phyloP scores from a whole-genome alignment of 192 early-diverging fungal genomes.

The Obelidium mucronatum region DNA sequence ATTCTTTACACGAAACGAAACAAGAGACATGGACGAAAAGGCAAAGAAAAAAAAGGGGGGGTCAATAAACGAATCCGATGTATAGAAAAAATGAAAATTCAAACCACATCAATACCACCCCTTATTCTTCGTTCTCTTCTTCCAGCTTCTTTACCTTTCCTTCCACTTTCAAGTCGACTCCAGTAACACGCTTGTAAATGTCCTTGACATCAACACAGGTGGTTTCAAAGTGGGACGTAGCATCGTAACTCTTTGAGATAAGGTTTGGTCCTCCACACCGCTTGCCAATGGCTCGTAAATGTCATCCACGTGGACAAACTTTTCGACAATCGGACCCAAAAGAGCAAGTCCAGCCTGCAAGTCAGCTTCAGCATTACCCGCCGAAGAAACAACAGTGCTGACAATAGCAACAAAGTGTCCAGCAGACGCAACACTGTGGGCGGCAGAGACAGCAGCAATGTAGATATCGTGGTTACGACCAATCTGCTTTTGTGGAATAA shows the following conservation, averaged over 20 bases:
- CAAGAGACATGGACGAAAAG: not conserved
- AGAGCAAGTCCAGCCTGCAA: slow-evolving; percentile 84
- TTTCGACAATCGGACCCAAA: slow-evolving; percentile 88
- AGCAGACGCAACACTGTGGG: slow-evolving; percentile 91
- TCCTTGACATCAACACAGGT: slow-evolving; percentile 95
- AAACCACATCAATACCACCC: not conserved
- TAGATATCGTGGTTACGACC: slow-evolving; percentile 93
- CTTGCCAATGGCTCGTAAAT: slow-evolving; percentile 85
- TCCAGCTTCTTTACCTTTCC: slow-evolving; percentile 63
- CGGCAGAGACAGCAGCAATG: slow-evolving; percentile 84
- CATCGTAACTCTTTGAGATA: slow-evolving; percentile 95
- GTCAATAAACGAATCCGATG: not conserved
- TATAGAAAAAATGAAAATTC: not conserved
- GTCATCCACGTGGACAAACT: slow-evolving; percentile 87
- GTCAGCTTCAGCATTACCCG: slow-evolving; percentile 88
- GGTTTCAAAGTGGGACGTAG: slow-evolving; percentile 98
- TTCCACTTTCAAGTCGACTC: slow-evolving; percentile 63
- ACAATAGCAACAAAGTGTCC: slow-evolving; percentile 93
- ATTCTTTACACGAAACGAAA: not conserved
- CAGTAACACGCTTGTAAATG: slow-evolving; percentile 76
- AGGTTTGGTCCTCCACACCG: slow-evolving; percentile 81
- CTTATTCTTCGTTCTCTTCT: slow-evolving; percentile 38
- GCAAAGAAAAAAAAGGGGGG: not conserved
- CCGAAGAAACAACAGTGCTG: slow-evolving; percentile 87
- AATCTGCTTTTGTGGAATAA: slow-evolving; percentile 98